Evolutionary conservation across 176 grass and related monocot species (phyloP), one percentile per base, ranked within the genome.

Genomic region (Raddia distichophylla): DNA sequence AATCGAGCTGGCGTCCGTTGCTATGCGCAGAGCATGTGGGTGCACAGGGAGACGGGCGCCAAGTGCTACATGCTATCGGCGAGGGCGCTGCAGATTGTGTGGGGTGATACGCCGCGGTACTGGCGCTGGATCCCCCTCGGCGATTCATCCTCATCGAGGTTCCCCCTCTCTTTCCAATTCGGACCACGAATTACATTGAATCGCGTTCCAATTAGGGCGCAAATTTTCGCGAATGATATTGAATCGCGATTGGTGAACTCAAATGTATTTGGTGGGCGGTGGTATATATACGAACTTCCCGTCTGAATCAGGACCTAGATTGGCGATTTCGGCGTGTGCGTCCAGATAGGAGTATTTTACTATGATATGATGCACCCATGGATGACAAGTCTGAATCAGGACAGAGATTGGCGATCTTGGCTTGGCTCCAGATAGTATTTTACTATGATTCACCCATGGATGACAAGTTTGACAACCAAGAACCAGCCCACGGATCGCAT

Each of bases 51-150:
- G 47, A 97, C 50, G 35, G 86, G 70, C 11, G 65, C 65, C 27
- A 93, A 85, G 86, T 91, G 91, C 82, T 91, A 74, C 61, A 84
- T 90, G 84, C 32, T 97, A 46, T 93, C 91, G 7, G 86, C 91
- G 35, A 87, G 91, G 71, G 64, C 27, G 53, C 89, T 93, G 2
- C 7, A 3, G 2, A 74, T 74, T 37, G 52, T 12, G 45, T 63
- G 12, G 89, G 64, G 20, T 0, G 42, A 69, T 43, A 60, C 74
- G 17, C 74, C 91, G 5, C 11, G 44, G 5, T 91, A 93, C 80
- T 91, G 94, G 89, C 54, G 37, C 8, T 97, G 94, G 91, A 73
- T 91, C 52, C 49, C 55, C 7, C 69, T 85, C 56, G 5, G 35
- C 35, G 64, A 67, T 8, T 86, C 27, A 27, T 27, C 27, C 27